Evolutionary conservation across 768 basidiomycete genomes (phyloP), one percentile per base, ranked within the genome.

Genomic region (Tulasnella sp.): DNA sequence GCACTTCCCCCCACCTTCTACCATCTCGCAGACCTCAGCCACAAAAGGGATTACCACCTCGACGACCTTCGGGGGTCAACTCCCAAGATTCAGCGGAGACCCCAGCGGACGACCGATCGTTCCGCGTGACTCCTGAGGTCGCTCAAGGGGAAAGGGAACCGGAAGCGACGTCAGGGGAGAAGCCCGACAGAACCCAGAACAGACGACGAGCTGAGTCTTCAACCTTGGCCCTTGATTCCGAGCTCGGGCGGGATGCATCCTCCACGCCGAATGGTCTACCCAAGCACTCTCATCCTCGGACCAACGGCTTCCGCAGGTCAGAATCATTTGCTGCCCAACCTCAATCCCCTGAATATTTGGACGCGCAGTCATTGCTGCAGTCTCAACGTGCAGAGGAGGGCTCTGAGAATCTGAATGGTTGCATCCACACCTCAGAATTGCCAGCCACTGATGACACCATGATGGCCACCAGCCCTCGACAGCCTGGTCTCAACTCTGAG

Each of bases 341-440:
- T 6, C 62, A 18, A 2, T 68, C 62, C 19, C 62, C 62, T 34
- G 31, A 16, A 3, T 3, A 9, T 18, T 68, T 24, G 10, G 21
- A 27, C 56, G 75, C 40, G 46, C 44, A 18, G 7, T 9, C 38
- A 75, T 39, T 18, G 5, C 34, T 72, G 7, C 40, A 24, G 71
- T 72, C 46, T 24, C 46, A 34, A 16, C 58, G 81, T 40, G 52
- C 80, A 9, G 56, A 82, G 82, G 46, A 71, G 68, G 21, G 74
- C 74, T 36, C 38, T 24, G 81, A 80, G 31, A 27, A 2, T 5
- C 18, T 14, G 12, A 36, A 31, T 16, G 62, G 27, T 34, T 5
- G 10, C 36, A 31, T 34, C 16, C 62, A 14, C 12, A 68, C 62
- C 3, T 34, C 62, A 27, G 62, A 68, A 36, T 36, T 68, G 62